phyloP scores from a whole-genome alignment of 1,284 basidiomycete genomes.

The Irpex sp. region DNA sequence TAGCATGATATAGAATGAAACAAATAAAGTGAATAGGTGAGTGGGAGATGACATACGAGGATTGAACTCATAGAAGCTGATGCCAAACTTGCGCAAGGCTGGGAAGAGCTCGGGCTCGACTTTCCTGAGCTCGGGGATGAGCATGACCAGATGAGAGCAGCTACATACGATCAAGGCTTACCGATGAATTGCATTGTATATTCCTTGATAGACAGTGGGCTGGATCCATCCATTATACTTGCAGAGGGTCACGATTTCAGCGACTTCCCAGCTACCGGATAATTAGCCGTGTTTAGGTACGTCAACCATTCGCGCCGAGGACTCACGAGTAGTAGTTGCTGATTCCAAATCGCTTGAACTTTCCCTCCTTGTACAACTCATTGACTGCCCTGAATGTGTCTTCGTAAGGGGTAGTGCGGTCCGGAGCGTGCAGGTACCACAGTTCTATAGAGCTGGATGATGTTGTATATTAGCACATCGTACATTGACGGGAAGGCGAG shows the following conservation, averaged over 20 bases:
- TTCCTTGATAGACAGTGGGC: conserved; percentile 66
- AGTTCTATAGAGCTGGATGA: conserved; percentile 1
- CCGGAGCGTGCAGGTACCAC: conserved; percentile 40
- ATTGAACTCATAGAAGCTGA: conserved; percentile 57
- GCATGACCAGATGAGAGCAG: not conserved
- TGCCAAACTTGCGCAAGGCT: conserved; percentile 56
- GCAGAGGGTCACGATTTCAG: conserved; percentile 54
- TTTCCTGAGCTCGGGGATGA: conserved; percentile 15
- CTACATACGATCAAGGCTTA: not conserved
- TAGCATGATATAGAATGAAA: not conserved
- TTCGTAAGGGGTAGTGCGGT: conserved; percentile 32
- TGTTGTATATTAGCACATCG: not conserved
- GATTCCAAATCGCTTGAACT: conserved; percentile 43
- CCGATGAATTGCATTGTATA: conserved; percentile 51
- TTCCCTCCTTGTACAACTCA: conserved; percentile 36
- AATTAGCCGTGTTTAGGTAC: not conserved
- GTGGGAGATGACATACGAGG: conserved; percentile 27
- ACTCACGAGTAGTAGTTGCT: conserved; percentile 43
- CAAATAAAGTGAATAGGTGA: no score
- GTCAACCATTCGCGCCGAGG: not conserved
- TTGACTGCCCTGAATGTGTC: conserved; percentile 36
- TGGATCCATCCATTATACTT: conserved; percentile 49
- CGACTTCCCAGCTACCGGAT: conserved; percentile 46
- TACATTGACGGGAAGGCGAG: not conserved
- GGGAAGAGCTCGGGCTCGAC: conserved; percentile 59